phyloP scores from a whole-genome alignment of 495 filamentous ascomycete genomes.

The Neohortaea acidophila region DNA sequence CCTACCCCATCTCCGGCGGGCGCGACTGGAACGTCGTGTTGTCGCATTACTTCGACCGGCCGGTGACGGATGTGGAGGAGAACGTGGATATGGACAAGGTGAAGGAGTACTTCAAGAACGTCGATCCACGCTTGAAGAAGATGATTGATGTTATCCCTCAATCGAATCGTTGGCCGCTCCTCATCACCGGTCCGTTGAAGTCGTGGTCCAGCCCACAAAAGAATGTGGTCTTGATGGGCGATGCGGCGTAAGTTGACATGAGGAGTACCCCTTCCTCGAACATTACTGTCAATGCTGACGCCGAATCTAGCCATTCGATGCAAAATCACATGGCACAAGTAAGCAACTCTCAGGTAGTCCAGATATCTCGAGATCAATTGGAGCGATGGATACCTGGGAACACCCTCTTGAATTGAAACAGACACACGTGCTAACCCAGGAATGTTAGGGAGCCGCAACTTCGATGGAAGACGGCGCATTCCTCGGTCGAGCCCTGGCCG shows the following conservation, averaged over 20 bases:
- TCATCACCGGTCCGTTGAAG: not conserved
- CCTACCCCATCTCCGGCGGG: slow-evolving; percentile 33
- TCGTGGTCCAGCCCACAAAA: not conserved
- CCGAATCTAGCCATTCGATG: not conserved
- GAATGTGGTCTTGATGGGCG: not conserved
- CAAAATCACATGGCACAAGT: not conserved
- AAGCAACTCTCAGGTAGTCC: no score
- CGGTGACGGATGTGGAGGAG: slow-evolving; percentile 18
- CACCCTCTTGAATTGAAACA: no score
- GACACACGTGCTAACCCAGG: no score
- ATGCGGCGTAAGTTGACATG: not conserved
- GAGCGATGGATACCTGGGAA: no score
- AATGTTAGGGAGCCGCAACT: not conserved
- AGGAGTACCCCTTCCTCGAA: not conserved
- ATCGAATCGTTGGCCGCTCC: not conserved
- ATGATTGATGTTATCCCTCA: not conserved
- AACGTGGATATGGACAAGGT: slow-evolving; percentile 19
- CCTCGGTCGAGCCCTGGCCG: not conserved
- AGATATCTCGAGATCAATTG: no score
- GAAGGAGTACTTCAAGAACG: not conserved
- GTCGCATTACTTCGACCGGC: slow-evolving; percentile 24
- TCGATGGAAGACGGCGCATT: slow-evolving; percentile 1
- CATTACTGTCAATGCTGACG: no score
- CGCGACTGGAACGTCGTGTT: slow-evolving; percentile 34
- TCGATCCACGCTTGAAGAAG: not conserved